These are phyloP conservation scores for Lichtheimia corymbifera DNA, from an alignment of 371 early-diverging fungal species.

Conservation along the genomic window DNA sequence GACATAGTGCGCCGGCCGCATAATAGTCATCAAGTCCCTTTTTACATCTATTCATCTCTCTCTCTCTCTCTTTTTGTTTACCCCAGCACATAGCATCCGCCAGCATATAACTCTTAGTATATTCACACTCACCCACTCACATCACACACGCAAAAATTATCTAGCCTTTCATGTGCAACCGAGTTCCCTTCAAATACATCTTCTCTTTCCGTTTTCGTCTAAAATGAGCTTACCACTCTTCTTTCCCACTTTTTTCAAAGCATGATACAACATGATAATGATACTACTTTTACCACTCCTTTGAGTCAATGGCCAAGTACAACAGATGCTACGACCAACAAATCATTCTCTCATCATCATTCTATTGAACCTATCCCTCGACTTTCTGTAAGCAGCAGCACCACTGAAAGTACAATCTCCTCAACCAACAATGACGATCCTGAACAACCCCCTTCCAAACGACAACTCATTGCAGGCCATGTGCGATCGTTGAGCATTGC, in stretches of 20 bases:
- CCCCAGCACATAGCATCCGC: too few species aligned
- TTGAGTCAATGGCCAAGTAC: neutral
- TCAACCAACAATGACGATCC: constrained; percentile 2
- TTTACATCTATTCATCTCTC: neutral
- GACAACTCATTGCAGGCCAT: constrained; percentile 29
- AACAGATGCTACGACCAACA: neutral
- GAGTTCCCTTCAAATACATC: neutral
- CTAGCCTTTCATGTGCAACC: too few species aligned
- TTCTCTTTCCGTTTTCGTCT: neutral
- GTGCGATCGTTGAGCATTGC: constrained; percentile 16
- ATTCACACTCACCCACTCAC: neutral
- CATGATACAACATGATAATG: neutral
- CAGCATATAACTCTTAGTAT: neutral
- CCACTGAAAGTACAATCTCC: constrained; percentile 2
- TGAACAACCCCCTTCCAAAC: constrained; percentile 22
- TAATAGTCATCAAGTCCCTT: constrained; percentile 17
- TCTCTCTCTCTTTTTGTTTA: too few species aligned
- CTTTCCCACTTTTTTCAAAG: neutral
- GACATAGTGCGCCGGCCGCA: constrained; percentile 57
- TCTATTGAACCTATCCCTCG: constrained; percentile 1
- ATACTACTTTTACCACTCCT: neutral
- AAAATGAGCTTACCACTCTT: neutral
- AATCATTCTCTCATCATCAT: neutral
- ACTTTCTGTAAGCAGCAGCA: constrained; percentile 7
- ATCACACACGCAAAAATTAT: too few species aligned